Conservation (phyloP, 139 green algal genomes). For the Ettlia oleoabundans region DNA sequence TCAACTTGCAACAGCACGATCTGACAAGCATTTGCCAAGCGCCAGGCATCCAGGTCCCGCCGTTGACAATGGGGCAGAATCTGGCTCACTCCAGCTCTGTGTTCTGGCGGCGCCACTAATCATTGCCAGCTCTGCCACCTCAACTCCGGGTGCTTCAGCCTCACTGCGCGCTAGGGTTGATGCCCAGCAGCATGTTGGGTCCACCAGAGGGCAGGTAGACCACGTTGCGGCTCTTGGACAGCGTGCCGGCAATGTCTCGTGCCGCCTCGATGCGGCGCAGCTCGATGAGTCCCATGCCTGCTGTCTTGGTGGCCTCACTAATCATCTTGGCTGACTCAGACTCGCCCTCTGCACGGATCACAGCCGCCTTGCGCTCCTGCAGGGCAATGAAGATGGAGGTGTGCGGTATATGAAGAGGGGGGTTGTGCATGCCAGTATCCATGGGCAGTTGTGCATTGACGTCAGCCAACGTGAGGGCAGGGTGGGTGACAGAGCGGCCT, state of each 20-base stretch:
- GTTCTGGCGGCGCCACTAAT: too few species aligned
- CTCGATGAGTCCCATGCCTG: conserved; percentile 93
- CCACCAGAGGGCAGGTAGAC: conserved; percentile 91
- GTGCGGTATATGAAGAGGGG: not conserved
- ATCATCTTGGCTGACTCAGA: conserved; percentile 94
- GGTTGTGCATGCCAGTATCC: not conserved
- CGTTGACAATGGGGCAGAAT: too few species aligned
- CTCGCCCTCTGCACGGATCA: conserved; percentile 97
- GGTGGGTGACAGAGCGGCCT: too few species aligned
- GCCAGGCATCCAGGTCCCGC: too few species aligned
- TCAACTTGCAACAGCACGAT: too few species aligned
- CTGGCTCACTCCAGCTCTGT: too few species aligned
- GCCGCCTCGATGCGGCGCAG: conserved; percentile 98
- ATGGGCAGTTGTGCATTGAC: not conserved
- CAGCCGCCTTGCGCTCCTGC: conserved; percentile 88
- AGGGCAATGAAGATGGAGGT: not conserved
- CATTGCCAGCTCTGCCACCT: too few species aligned
- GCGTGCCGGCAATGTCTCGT: conserved; percentile 92
- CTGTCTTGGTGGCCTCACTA: conserved; percentile 91
- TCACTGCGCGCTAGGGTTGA: conserved; percentile 50
- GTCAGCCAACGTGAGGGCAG: too few species aligned
- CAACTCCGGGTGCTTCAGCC: not conserved
- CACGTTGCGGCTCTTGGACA: conserved; percentile 92
- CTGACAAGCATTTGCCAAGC: too few species aligned
- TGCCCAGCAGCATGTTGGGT: conserved; percentile 88